These are phyloP conservation scores for Aaosphaeria arxii DNA, from an alignment of 2,329 filamentous ascomycete species.

Conservation along the genomic window DNA sequence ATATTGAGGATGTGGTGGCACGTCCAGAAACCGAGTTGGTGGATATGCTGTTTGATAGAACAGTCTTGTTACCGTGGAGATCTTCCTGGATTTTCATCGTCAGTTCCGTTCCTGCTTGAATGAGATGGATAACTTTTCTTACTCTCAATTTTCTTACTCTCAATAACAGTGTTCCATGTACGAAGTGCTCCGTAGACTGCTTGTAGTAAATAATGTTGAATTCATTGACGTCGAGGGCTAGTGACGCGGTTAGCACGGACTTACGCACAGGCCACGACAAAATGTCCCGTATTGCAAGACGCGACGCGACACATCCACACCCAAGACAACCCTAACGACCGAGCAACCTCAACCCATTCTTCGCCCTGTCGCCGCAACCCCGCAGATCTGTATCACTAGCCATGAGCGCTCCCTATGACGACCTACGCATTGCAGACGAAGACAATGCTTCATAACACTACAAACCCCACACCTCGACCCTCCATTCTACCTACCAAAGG, in stretches of 20 bases:
- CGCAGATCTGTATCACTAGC: constrained; percentile 1
- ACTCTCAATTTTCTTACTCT: not conserved
- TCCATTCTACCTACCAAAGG: constrained; percentile 21
- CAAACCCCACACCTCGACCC: constrained; percentile 16
- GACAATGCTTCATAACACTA: constrained; percentile 24
- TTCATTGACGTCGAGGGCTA: not conserved
- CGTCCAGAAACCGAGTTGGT: no score
- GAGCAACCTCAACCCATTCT: not conserved
- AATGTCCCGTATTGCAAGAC: not conserved
- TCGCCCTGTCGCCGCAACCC: not conserved
- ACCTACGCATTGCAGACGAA: constrained; percentile 27
- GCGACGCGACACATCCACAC: not conserved
- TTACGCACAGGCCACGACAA: not conserved
- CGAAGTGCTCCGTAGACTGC: no score
- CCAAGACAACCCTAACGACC: not conserved
- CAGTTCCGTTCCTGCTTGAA: no score
- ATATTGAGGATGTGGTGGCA: no score
- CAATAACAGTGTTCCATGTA: not conserved
- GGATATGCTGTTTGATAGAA: no score
- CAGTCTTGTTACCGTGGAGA: no score
- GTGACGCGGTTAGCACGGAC: not conserved
- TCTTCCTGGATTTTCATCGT: no score
- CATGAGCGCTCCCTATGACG: constrained; percentile 26
- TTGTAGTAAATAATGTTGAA: not conserved
- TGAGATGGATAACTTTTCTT: not conserved